Evolutionary conservation across 2,329 filamentous ascomycete species (phyloP), one percentile per base, ranked within the genome.

Genomic region (Calonectria hawksworthii): DNA sequence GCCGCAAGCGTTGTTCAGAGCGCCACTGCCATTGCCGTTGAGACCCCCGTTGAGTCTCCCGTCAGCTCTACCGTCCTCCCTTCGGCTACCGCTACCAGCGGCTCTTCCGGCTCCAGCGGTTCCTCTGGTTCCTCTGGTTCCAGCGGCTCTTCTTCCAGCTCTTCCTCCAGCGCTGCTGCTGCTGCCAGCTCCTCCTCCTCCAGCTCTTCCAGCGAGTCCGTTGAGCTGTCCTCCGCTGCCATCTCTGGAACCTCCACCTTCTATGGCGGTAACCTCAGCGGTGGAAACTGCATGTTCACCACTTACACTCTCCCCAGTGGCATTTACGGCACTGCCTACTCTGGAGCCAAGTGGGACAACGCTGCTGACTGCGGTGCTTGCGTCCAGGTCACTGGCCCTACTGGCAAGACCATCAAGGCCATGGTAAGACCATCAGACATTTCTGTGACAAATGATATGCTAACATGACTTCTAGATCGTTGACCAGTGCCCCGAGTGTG

Each of bases 261-360:
- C 77, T 91, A 92, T 79, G 87, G 88, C 38, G 90, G 90, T 36
- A 90, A 91, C 81, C 81, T 92, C 2, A 82, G 84, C 7, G 92
- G 92, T 50, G 93, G 93, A 75, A 88, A 87, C 73, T 94, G 93
- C 84, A 91, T 89, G 16, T 93, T 94, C 86, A 86, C 87, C 10
- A 90, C 88, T 66, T 93, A 93, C 85, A 92, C 88, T 3, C 85
- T 94, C 32, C 92, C 92, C 9, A 86, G 88, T 14, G 86, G 86
- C 16, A 83, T 94, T 71, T 91, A 86, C 78, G 93, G 93, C 70
- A 92, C 92, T 13, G 93, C 93, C 2, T 87, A 92, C 65, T 91
- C 92, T 0, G 88, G 88, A 50, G 84, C 87, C 4, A 89, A 88
- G 77, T 94, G 93, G 93, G 83, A 88, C 66, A 84, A 82, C 68